phyloP scores from a whole-genome alignment of 192 early-diverging fungal species.

The Podila clonocystis region DNA sequence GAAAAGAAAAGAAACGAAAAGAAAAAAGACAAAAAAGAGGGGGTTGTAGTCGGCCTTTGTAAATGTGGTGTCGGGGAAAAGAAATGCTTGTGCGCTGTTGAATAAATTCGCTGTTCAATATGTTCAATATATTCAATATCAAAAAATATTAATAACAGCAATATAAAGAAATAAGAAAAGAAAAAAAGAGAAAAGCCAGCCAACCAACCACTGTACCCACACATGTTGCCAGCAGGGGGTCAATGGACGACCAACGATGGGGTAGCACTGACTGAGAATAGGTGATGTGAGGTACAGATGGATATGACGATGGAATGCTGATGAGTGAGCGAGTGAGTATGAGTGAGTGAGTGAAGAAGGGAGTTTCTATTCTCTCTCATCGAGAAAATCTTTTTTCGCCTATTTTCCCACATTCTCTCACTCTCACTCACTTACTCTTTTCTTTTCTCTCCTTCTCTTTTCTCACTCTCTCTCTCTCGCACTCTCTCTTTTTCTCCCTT shows the following conservation, averaged over 20 bases:
- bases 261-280: too few species aligned
- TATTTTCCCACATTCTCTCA: not conserved
- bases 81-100: conserved; percentile 18
- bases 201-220: too few species aligned
- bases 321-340: too few species aligned
- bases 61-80: conserved; percentile 7
- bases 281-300: too few species aligned
- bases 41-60: not conserved
- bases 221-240: too few species aligned
- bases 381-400: not conserved
- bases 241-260: too few species aligned
- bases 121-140: too few species aligned
- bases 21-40: not conserved
- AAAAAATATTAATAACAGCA: too few species aligned
- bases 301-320: too few species aligned
- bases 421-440: not conserved
- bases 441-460: not conserved
- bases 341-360: not conserved
- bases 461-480: not conserved
- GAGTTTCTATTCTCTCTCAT: not conserved
- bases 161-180: too few species aligned
- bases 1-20: not conserved
- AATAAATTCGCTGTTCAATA: not conserved
- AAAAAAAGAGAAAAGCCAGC: too few species aligned
- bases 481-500: not conserved